A percentile compares a stretch with the other conserved stretches of the same genome.
Conservation (phyloP, 179 eudicot species). For the Beta macrorhiza region DNA sequence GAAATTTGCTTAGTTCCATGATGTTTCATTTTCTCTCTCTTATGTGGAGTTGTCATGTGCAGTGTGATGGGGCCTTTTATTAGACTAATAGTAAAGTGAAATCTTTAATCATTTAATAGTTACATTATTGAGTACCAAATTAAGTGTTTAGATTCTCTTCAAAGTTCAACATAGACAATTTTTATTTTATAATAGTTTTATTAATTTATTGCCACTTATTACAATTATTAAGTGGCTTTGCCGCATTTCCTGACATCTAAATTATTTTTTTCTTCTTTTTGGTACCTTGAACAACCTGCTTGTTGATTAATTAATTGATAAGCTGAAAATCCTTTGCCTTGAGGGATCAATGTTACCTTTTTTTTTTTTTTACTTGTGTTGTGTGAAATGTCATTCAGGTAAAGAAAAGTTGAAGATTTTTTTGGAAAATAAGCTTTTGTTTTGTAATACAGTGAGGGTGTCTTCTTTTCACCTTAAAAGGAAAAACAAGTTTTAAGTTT, state of each 20-base stretch:
- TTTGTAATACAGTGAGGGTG: too few species aligned
- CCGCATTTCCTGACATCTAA: neutral
- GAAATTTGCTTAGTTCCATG: constrained; percentile 16
- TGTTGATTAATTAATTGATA: neutral
- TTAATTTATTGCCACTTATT: neutral
- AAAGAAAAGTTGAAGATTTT: neutral
- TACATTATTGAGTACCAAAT: neutral
- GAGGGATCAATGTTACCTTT: neutral
- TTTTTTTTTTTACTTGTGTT: neutral
- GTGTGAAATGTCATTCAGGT: too few species aligned
- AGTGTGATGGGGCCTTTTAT: neutral
- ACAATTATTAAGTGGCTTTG: neutral
- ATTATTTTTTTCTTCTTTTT: neutral
- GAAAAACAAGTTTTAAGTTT: too few species aligned
- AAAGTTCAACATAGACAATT: too few species aligned
- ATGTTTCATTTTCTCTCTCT: constrained; percentile 19
- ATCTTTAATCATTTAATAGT: neutral
- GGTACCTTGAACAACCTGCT: neutral
- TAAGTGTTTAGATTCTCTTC: constrained; percentile 20
- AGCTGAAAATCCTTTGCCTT: neutral
- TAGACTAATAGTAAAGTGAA: too few species aligned
- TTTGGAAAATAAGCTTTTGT: neutral
- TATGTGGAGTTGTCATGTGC: constrained; percentile 30
- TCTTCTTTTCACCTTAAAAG: too few species aligned
- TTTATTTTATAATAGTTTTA: constrained; percentile 1